Evolutionary conservation across 2,329 filamentous ascomycete species (phyloP), one percentile per base, ranked within the genome.

Genomic region (Penicillium frequentans): DNA sequence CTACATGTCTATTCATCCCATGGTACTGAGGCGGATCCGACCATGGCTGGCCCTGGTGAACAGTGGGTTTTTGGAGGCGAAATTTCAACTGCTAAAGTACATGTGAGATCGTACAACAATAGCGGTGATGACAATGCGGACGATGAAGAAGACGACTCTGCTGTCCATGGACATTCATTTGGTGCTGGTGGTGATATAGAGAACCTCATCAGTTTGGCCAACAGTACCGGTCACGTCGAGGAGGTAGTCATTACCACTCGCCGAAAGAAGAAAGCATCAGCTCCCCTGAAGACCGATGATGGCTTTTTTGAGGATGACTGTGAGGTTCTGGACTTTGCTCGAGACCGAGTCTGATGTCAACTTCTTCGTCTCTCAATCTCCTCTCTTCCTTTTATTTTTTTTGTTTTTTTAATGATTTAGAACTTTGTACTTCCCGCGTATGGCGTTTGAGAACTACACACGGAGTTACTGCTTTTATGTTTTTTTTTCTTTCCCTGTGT

Each of bases 221-320:
- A 81, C 56, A 82, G 79, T 42, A 79, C 82, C 26, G 78, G 81
- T 58, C 84, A 88, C 60, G 82, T 88, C 50, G 89, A 91, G 75
- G 87, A 93, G 73, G 89, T 95, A 58, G 88, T 96, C 44, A 87
- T 93, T 19, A 96, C 90, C 16, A 93, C 91, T 2, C 83, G 91
- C 59, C 82, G 90, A 52, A 85, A 90, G 57, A 84, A 85, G 66
- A 85, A 82, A 42, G 61, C 66, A 44, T 60, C 66, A 21, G 64
- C 63, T 44, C 62, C 65, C 0, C 59, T 65, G 46, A 73, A 71
- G 47, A 72, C 76, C 11, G 86, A 87, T 45, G 89, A 90, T 56
- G 84, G 85, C 53, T 96, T 96, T 74, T 96, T 96, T 68, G 92
- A 96, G 75, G 91, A 96, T 71, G 92, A 96, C 70, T 95, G 90